phyloP scores from a whole-genome alignment of 768 basidiomycete genomes.

The Boletus rubroflammeus region DNA sequence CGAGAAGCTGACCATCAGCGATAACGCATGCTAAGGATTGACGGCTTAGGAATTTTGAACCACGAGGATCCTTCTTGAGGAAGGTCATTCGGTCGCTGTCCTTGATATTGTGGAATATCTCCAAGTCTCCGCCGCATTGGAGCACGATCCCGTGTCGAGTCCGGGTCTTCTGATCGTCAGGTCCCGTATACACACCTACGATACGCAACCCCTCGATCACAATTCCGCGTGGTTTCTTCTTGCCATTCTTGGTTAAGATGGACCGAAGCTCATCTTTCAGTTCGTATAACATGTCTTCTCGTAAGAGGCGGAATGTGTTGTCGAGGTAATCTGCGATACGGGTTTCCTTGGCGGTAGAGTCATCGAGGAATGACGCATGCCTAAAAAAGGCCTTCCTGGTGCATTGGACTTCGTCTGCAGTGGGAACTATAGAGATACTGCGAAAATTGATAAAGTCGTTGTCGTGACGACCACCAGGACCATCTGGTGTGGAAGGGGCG shows the following conservation, averaged over 20 bases:
- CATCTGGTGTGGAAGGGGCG: slow-evolving; percentile 14
- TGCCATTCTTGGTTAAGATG: slow-evolving; percentile 34
- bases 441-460: slow-evolving; percentile 64
- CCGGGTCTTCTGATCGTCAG: slow-evolving; percentile 25
- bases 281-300: slow-evolving; percentile 61
- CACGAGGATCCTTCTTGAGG: slow-evolving; percentile 34
- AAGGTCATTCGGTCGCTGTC: slow-evolving; percentile 38
- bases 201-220: slow-evolving; percentile 38
- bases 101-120: slow-evolving; percentile 32
- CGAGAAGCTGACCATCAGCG: slow-evolving; percentile 44
- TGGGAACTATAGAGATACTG: slow-evolving; percentile 59
- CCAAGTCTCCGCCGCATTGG: slow-evolving; percentile 35
- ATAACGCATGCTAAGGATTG: slow-evolving; percentile 54
- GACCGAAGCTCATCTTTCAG: slow-evolving; percentile 54
- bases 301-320: slow-evolving; percentile 60
- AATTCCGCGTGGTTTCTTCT: slow-evolving; percentile 36
- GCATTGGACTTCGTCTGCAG: slow-evolving; percentile 52
- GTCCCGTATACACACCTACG: slow-evolving; percentile 33
- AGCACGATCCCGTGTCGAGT: slow-evolving; percentile 43
- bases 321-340: slow-evolving; percentile 53
- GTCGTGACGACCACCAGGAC: slow-evolving; percentile 66
- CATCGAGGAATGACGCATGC: slow-evolving; percentile 41
- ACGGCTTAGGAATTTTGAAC: slow-evolving; percentile 44
- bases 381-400: slow-evolving; percentile 47
- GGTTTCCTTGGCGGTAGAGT: slow-evolving; percentile 34